Evolutionary conservation across 441 rosid species (phyloP), one percentile per base, ranked within the genome.

Genomic region (Gossypium gossypioides): DNA sequence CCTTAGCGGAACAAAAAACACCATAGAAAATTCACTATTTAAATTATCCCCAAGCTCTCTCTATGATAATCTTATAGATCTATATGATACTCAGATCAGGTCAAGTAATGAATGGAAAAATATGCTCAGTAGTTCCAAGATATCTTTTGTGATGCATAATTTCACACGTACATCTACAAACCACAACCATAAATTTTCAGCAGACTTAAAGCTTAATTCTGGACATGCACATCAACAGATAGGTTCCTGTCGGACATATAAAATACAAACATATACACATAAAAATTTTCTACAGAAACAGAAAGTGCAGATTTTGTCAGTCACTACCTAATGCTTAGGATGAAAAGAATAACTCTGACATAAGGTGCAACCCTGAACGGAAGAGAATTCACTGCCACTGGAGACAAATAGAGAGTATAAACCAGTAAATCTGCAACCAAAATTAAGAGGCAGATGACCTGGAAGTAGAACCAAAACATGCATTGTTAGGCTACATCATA

Each of bases 281-380:
- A 10, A 69, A 54, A 32, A 27, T 15, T 34, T 37, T 34, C 56
- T 12, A 42, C 13, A 44, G 46, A 48, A 60, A 8, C 12, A 32
- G 25, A 16, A 18, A 25, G 68, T 9, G 25, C 4, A 50, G 71
- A 71, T 24, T 50, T 59, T 25, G 4, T 25, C 56, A 67, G 4
- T 3, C 22, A n/a, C 51, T 91, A 95, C 99, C 98, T 90, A 37
- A 87, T 85, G 80, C 82, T 86, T 61, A 91, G 86, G 82, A 89
- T 80, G 81, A 95, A 88, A 78, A 92, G 56, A 69, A 88, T 73
- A 74, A 95, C 99, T 83, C 98, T 85, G 75, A 88, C 77, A 61
- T 95, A 92, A 29, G 97, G 99, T 7, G 99, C 98, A 70, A 89
- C 80, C 79, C 99, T 86, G 72, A 89, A 72, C 24, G 99, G 97